Base-by-base conservation (phyloP, 768 basidiomycete species). In the Termitomyces sp. region DNA sequence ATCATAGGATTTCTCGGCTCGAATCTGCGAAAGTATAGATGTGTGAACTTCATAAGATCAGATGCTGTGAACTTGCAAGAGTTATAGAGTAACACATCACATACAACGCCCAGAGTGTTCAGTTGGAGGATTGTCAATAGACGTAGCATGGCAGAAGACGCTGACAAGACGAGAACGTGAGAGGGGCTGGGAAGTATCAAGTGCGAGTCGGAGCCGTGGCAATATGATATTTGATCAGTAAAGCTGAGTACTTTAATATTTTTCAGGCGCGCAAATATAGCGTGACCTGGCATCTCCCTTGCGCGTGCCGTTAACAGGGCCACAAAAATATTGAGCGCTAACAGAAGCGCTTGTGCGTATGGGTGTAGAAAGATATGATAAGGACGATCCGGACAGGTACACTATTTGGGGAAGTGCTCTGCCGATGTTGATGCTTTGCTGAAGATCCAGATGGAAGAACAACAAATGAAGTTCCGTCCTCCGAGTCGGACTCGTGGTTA, bases 1-100 rank as follows among this genome's bases (percentile, higher is more conserved):
- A 44, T 18, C 35, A 63, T 55, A 24, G 60, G 66, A 24, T 52
- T 68, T 35, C 56, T 65, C 1, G 69, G 69, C 58, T 70, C 69
- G 36, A 64, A 71, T 33, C 61, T 66, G 32, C 64, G 62, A 39
- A 66, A 70, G 39, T 63, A 68, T 18, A 69, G 35, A 57, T 70
- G 69, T 18, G 66, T 71, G 20, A 57, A 33, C 70, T 71, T 49
- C 9, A 39, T n/a, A 52, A 42, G 6, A 44, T 61, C 2, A 61
- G 55, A 16, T 32, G 1, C 3, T 20, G 54, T 16, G 13, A 50
- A 45, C 15, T 22, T 28, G 22, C n/a, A 56, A 16, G 18, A 13
- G 15, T 38, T 18, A 39, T n/a, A 35, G 48, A 36, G 16, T 22
- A 24, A 38, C 13, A 24, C 3, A 49, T 32, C 4, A 57, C 60